Percentiles rank a stretch among this genome's conserved stretches.
phyloP scores from a whole-genome alignment of 169 alveolate species.

The Cryptosporidium sp. region DNA sequence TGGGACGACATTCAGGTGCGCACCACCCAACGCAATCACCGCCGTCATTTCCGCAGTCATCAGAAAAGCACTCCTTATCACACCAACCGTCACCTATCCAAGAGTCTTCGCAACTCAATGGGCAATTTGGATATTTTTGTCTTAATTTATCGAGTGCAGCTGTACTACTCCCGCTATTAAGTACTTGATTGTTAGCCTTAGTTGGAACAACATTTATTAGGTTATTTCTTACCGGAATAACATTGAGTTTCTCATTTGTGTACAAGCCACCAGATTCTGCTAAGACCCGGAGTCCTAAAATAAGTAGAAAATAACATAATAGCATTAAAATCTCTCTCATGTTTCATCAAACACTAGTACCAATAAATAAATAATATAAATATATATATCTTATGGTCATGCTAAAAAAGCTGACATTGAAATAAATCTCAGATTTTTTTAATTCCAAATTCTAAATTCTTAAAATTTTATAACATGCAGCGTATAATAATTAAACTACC shows the following conservation, averaged over 20 bases:
- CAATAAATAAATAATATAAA: too few species aligned
- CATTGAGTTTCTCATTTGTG: conserved; percentile 27
- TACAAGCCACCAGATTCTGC: conserved; percentile 34
- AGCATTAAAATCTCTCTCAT: not conserved
- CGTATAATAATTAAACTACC: not conserved
- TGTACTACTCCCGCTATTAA: not conserved
- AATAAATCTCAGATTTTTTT: not conserved
- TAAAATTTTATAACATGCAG: conserved; percentile 15
- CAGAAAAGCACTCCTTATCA: conserved; percentile 65
- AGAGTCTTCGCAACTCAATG: conserved; percentile 43
- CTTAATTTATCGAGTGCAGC: not conserved
- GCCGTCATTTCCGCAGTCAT: conserved; percentile 72
- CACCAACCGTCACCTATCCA: conserved; percentile 77
- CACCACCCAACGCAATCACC: conserved; percentile 79
- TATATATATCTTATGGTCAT: too few species aligned
- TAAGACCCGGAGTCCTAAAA: not conserved
- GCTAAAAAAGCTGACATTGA: not conserved
- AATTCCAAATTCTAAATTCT: not conserved
- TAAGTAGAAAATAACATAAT: not conserved
- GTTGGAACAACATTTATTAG: conserved; percentile 41
- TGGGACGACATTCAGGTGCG: conserved; percentile 81
- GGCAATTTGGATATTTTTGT: conserved; percentile 32
- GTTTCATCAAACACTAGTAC: not conserved
- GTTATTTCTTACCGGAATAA: conserved; percentile 15
- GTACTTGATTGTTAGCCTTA: not conserved